A percentile compares a stretch with the other conserved stretches of the same genome.
phyloP scores from a whole-genome alignment of 495 filamentous ascomycete species.

The Neurospora sp. region DNA sequence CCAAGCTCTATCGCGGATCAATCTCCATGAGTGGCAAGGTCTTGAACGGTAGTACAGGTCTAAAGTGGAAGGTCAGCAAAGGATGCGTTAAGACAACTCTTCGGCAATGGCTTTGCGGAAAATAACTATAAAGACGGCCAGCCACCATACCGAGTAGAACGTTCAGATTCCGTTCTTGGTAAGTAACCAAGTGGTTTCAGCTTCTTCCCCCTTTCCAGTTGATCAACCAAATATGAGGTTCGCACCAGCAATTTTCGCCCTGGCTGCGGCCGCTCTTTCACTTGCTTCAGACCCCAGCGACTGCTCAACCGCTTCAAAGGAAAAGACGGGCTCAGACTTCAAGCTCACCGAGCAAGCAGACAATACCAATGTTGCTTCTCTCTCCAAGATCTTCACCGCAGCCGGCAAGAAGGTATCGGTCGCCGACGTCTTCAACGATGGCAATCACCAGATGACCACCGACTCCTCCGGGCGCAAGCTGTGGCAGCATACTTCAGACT shows the following conservation, averaged over 20 bases:
- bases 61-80: neutral
- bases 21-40: neutral
- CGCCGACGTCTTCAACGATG: slow-evolving; percentile 22
- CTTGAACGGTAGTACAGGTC: neutral
- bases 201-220: neutral
- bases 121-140: neutral
- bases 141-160: neutral
- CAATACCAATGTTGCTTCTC: slow-evolving; percentile 12
- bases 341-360: slow-evolving; percentile 10
- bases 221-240: neutral
- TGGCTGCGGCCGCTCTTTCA: neutral
- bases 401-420: slow-evolving; percentile 19
- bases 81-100: neutral
- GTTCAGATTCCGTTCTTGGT: neutral
- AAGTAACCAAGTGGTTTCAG: neutral
- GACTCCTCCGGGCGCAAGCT: slow-evolving; percentile 10
- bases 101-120: neutral
- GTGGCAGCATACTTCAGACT: slow-evolving; percentile 19
- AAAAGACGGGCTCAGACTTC: slow-evolving; percentile 2
- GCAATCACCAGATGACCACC: slow-evolving; percentile 26
- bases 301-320: slow-evolving; percentile 3
- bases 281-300: slow-evolving; percentile 4
- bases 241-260: neutral
- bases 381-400: slow-evolving; percentile 7
- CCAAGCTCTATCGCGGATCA: neutral